Evolutionary conservation across 768 basidiomycete genomes (phyloP).

Genomic region (Leucocoprinus leucothites): DNA sequence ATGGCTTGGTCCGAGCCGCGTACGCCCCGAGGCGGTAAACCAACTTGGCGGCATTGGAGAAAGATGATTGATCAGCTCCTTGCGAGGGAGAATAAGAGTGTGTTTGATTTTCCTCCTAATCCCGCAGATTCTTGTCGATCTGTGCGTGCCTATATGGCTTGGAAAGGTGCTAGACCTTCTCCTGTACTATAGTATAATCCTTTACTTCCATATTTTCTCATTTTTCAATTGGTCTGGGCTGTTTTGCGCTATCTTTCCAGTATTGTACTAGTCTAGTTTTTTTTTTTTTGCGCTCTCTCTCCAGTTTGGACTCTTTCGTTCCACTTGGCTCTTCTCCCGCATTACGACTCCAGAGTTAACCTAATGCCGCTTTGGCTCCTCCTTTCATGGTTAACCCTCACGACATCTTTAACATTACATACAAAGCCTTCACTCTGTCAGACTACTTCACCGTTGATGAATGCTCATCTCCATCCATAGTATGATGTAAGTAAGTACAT

Average conservation of each 20-base stretch:
- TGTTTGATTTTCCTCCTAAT: conserved; percentile 26
- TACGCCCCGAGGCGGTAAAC: conserved; percentile 17
- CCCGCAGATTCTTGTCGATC: conserved; percentile 38
- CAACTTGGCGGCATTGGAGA: conserved; percentile 10
- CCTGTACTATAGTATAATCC: conserved; percentile 6
- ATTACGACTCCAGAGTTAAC: too few species aligned
- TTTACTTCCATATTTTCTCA: neutral
- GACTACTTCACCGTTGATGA: too few species aligned
- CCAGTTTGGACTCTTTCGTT: too few species aligned
- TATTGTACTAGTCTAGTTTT: too few species aligned
- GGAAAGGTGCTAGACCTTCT: conserved; percentile 29
- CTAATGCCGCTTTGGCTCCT: too few species aligned
- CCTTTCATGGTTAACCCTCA: too few species aligned
- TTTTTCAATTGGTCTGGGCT: neutral
- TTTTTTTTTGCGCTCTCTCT: too few species aligned
- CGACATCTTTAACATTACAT: too few species aligned
- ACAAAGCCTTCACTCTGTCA: too few species aligned
- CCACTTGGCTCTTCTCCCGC: too few species aligned
- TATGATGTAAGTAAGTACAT: too few species aligned
- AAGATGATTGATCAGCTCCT: conserved; percentile 8
- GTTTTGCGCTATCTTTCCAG: neutral
- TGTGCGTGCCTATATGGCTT: conserved; percentile 54
- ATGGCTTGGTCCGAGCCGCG: conserved; percentile 50
- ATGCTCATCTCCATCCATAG: too few species aligned
- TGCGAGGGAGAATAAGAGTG: conserved; percentile 16